These are phyloP conservation scores for Umbelopsis sp. DNA, from an alignment of 192 early-diverging fungal genomes.

Conservation along the genomic window DNA sequence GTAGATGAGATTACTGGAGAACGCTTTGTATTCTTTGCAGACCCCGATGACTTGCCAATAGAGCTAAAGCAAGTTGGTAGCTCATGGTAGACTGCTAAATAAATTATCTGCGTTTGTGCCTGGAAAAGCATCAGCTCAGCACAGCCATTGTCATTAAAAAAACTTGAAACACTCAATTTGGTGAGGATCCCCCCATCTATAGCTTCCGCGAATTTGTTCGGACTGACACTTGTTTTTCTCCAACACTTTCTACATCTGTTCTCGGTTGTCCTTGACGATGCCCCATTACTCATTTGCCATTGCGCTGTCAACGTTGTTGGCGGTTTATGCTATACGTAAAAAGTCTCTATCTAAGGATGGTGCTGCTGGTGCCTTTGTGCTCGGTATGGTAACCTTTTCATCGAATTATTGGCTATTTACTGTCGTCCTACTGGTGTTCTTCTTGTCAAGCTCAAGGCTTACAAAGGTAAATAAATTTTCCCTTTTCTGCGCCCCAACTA, in stretches of 20 bases:
- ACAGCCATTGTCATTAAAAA: background rate
- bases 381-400: slow-evolving; percentile 76
- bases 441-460: slow-evolving; percentile 59
- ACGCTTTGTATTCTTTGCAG: slow-evolving; percentile 23
- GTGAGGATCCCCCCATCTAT: background rate
- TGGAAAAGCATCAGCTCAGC: background rate
- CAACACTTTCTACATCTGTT: background rate
- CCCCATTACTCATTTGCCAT: slow-evolving; percentile 48
- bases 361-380: slow-evolving; percentile 67
- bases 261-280: slow-evolving; percentile 14
- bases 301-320: slow-evolving; percentile 50
- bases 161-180: background rate
- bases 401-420: slow-evolving; percentile 67
- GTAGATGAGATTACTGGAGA: slow-evolving; percentile 22
- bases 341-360: slow-evolving; percentile 74
- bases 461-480: slow-evolving; percentile 51
- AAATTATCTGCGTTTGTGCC: background rate
- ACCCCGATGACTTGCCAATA: slow-evolving; percentile 20
- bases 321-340: slow-evolving; percentile 61
- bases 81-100: background rate
- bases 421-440: slow-evolving; percentile 73
- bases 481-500: background rate
- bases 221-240: background rate
- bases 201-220: slow-evolving; percentile 1
- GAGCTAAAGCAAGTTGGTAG: slow-evolving; percentile 20